Percentiles rank a stretch among this genome's conserved stretches.
Conservation (phyloP, 208 protist species). For the Acanthamoeba rhysodes region DNA sequence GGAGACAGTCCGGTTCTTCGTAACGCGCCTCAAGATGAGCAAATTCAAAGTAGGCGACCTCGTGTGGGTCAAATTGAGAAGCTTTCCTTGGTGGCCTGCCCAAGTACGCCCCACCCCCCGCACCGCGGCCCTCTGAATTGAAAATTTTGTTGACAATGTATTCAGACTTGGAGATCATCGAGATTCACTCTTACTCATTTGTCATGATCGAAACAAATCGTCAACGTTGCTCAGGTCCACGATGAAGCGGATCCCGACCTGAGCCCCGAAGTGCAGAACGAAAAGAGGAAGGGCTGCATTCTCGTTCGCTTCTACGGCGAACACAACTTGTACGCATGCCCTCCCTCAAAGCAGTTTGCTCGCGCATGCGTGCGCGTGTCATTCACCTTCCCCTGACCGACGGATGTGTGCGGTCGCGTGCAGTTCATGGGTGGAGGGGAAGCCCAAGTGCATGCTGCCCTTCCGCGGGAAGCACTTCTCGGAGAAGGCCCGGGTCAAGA, state of each 20-base stretch:
- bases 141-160: neutral
- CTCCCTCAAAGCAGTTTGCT: neutral
- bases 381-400: neutral
- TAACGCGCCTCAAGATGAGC: conserved; percentile 17
- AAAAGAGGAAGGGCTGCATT: conserved; percentile 67
- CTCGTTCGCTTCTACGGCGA: conserved; percentile 67
- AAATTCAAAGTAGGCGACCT: conserved; percentile 59
- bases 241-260: conserved; percentile 41
- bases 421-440: conserved; percentile 68
- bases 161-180: neutral
- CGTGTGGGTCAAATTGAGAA: conserved; percentile 71
- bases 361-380: neutral
- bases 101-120: neutral
- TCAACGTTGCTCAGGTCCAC: neutral
- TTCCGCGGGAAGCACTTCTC: conserved; percentile 69
- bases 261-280: conserved; percentile 18
- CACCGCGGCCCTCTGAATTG: neutral
- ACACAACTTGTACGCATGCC: conserved; percentile 45
- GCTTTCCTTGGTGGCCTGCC: neutral
- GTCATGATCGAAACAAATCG: neutral
- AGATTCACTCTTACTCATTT: neutral
- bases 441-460: conserved; percentile 59
- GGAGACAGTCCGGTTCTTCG: conserved; percentile 44
- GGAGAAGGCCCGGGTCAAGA: conserved; percentile 27
- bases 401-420: neutral